Conservation (phyloP, 2,329 filamentous ascomycete genomes). For the Thielaviopsis ethacetica region DNA sequence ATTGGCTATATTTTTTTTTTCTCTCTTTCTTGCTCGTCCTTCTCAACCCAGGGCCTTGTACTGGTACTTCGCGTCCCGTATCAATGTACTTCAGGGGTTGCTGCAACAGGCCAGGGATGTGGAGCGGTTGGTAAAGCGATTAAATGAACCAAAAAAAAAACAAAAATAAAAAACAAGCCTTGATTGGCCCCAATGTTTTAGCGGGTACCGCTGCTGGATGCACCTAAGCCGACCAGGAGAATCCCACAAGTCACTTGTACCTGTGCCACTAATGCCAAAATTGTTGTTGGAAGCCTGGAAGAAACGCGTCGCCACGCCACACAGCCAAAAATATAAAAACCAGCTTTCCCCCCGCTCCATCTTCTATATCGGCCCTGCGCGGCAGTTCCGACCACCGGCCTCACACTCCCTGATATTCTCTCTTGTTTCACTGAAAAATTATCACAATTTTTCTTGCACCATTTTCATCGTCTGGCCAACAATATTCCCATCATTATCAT, state of each 20-base stretch:
- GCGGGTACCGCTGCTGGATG: background rate
- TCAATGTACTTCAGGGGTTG: constrained; percentile 6
- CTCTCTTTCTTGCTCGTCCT: no score
- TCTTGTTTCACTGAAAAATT: background rate
- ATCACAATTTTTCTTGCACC: background rate
- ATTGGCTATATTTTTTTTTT: background rate
- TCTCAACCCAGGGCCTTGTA: background rate
- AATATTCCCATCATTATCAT: no score
- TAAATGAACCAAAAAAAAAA: constrained; percentile 3
- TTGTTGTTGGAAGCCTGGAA: background rate
- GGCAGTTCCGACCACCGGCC: constrained; percentile 11
- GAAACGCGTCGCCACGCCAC: constrained; percentile 9
- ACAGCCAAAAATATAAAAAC: constrained; percentile 12
- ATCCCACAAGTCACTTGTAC: background rate
- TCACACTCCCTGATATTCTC: constrained; percentile 7
- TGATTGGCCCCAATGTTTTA: constrained; percentile 6
- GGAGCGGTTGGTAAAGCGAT: constrained; percentile 3
- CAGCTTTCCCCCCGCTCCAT: constrained; percentile 8
- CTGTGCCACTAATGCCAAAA: background rate
- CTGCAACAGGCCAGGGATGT: constrained; percentile 4
- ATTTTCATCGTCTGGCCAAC: background rate
- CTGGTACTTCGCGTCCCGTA: constrained; percentile 1
- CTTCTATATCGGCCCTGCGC: constrained; percentile 3
- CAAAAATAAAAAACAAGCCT: no score
- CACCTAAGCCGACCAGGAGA: background rate